Evolutionary conservation across 2,329 filamentous ascomycete genomes (phyloP), one percentile per base, ranked within the genome.

Genomic region (Seiridium unicorne): DNA sequence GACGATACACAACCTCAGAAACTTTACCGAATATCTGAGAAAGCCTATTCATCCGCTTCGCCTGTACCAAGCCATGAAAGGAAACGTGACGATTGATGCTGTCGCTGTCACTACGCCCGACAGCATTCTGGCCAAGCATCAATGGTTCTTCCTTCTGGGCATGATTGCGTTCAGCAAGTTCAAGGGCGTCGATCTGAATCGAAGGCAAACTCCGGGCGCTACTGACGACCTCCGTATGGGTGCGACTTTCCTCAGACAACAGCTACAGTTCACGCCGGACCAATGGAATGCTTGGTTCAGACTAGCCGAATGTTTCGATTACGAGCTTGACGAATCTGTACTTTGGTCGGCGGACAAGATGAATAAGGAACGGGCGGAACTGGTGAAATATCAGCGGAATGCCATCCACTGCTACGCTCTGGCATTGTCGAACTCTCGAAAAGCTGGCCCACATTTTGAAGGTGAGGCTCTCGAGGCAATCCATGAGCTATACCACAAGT

Each of bases 221-320:
- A 94, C 90, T 0, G 91, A 94, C 66, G 93, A 96, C 69, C 79
- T 97, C 55, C 89, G 93, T 56, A 89, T 92, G 57, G 92, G 91
- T 3, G 87, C 91, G 51, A 89, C 87, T 0, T 95, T 92, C 70
- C 85, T 96, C 68, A 83, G 90, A 44, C 86, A 93, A 64, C 92
- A 96, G 70, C 75, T 97, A 1, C 92, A 96, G 66, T 92, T 92
- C 71, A 92, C 89, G 1, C 85, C 87, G 2, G 88, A 92, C 46
- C 87, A 88, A 59, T 97, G 93, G 93, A 91, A 96, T 72, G 90
- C 91, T 0, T 97, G 93, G 93, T 95, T 94, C 72, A 86, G 92
- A 10, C 83, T 96, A 32, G 93, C 89, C 0, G 92, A 96, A 72
- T 92, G 90, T 54, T 93, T 92, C 68, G 93, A 97, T 73, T 89